Percentiles rank a stretch among this genome's conserved stretches.
phyloP scores from a whole-genome alignment of 768 basidiomycete species.

The Kockovaella imperatae region DNA sequence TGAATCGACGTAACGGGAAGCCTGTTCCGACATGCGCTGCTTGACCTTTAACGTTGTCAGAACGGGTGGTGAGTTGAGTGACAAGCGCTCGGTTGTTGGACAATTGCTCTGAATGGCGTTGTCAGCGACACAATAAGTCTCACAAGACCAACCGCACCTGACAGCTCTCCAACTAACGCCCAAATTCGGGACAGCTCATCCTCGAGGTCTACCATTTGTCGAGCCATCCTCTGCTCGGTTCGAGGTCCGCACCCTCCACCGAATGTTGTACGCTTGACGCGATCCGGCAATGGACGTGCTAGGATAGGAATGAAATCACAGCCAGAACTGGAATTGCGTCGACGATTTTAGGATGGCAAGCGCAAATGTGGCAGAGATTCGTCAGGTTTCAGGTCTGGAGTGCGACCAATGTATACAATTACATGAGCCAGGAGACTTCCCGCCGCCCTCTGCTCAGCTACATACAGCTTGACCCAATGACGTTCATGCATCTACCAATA shows the following conservation, averaged over 20 bases:
- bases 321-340: too few species aligned
- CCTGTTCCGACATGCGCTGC: conserved; percentile 64
- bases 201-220: conserved; percentile 15
- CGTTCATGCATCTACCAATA: conserved; percentile 22
- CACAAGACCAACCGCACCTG: conserved; percentile 13
- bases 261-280: too few species aligned
- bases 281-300: too few species aligned
- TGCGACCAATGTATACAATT: too few species aligned
- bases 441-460: too few species aligned
- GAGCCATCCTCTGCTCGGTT: too few species aligned
- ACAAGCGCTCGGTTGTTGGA: conserved; percentile 72
- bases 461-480: too few species aligned
- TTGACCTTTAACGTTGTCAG: conserved; percentile 68
- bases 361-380: too few species aligned
- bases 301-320: too few species aligned
- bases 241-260: too few species aligned
- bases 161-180: conserved; percentile 27
- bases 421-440: background rate
- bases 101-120: conserved; percentile 48
- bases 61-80: conserved; percentile 59
- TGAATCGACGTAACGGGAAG: conserved; percentile 72
- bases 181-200: conserved; percentile 26
- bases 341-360: too few species aligned
- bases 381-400: too few species aligned
- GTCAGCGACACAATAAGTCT: background rate